These are phyloP conservation scores for Hymenoscyphus albidus DNA, from an alignment of 2,329 filamentous ascomycete species.

Conservation along the genomic window DNA sequence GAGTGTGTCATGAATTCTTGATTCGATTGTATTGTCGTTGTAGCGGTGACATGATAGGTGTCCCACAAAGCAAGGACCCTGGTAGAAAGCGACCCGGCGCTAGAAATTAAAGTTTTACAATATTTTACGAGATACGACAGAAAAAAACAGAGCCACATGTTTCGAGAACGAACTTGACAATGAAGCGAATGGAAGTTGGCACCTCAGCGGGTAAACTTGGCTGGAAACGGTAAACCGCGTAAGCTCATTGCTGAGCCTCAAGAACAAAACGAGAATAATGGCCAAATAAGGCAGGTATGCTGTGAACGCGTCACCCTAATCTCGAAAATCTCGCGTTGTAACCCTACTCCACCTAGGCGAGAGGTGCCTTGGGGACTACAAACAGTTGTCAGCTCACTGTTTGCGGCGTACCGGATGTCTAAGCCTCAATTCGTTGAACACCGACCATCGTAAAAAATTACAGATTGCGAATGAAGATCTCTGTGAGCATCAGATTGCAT, in stretches of 20 bases:
- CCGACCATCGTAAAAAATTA: not conserved
- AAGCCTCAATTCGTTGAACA: not conserved
- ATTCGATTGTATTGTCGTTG: too few species aligned
- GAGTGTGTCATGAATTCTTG: too few species aligned
- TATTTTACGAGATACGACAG: not conserved
- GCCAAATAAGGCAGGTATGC: not conserved
- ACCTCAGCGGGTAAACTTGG: too few species aligned
- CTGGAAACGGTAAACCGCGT: too few species aligned
- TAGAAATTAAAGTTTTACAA: too few species aligned
- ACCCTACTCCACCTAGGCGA: not conserved
- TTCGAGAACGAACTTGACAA: not conserved
- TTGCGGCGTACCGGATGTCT: not conserved
- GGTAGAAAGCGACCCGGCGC: not conserved
- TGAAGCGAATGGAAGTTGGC: too few species aligned
- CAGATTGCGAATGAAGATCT: not conserved
- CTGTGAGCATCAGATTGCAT: not conserved
- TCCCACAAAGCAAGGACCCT: not conserved
- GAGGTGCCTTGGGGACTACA: not conserved
- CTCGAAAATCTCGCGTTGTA: not conserved
- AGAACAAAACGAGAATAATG: not conserved
- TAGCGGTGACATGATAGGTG: not conserved
- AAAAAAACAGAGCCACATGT: not conserved
- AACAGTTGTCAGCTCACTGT: not conserved
- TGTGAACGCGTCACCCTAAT: constrained; percentile 1
- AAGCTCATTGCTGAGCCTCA: not conserved